These are phyloP conservation scores for Crithidia mellificae DNA, from an alignment of 208 protist species.

Conservation along the genomic window DNA sequence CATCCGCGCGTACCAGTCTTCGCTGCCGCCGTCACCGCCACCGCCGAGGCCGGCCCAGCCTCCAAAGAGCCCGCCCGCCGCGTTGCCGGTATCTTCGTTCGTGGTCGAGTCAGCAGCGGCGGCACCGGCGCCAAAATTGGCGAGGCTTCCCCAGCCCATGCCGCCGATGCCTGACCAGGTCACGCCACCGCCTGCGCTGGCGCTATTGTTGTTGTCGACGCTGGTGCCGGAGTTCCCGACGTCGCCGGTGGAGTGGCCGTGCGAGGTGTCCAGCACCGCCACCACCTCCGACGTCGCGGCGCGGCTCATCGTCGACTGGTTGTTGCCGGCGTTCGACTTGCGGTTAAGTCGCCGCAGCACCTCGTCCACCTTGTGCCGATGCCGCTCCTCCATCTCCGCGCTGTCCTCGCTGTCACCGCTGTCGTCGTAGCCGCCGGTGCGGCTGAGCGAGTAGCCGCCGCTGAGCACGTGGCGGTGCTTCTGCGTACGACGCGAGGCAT, in stretches of 20 bases:
- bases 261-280: neutral
- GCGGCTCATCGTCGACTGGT: constrained; percentile 11
- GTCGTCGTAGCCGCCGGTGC: constrained; percentile 20
- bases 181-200: constrained; percentile 1
- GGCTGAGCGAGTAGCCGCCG: constrained; percentile 24
- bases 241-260: constrained; percentile 14
- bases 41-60: constrained; percentile 54
- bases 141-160: constrained; percentile 18
- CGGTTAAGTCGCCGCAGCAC: constrained; percentile 30
- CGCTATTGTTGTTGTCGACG: constrained; percentile 22
- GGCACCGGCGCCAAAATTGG: constrained; percentile 5
- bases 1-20: constrained; percentile 73
- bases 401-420: constrained; percentile 18
- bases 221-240: constrained; percentile 21
- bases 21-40: constrained; percentile 31
- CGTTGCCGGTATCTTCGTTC: constrained; percentile 5
- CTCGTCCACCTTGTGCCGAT: constrained; percentile 32
- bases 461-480: constrained; percentile 10
- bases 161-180: constrained; percentile 23
- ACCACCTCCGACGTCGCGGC: constrained; percentile 12
- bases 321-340: constrained; percentile 18
- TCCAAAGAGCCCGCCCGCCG: neutral
- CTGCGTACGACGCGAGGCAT: neutral
- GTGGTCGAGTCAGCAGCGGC: constrained; percentile 1
- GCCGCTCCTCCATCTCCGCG: constrained; percentile 15